These are phyloP conservation scores for Tephrocybe sp. DNA, from an alignment of 768 basidiomycete species.

Conservation along the genomic window DNA sequence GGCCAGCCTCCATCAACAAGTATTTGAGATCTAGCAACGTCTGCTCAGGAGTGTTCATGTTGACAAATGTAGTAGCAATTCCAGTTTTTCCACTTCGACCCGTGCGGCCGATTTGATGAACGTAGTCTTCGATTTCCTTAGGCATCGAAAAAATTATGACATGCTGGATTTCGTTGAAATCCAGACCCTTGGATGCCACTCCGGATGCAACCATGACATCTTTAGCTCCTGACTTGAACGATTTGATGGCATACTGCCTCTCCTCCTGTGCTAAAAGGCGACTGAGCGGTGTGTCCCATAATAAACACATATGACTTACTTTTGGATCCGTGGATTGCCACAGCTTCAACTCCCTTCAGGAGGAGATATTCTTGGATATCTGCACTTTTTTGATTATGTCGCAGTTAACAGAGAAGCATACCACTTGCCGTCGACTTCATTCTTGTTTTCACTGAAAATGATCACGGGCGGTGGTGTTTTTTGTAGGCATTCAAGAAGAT, in stretches of 20 bases:
- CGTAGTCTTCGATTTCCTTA: constrained; percentile 99
- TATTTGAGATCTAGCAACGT: constrained; percentile 97
- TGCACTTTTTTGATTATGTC: constrained; percentile 27
- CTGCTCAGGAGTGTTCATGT: constrained; percentile 96
- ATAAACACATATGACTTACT: constrained; percentile 45
- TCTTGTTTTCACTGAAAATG: constrained; percentile 98
- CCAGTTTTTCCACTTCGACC: constrained; percentile 98
- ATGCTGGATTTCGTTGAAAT: constrained; percentile 98
- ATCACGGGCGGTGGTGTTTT: constrained; percentile 98
- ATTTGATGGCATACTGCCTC: constrained; percentile 97
- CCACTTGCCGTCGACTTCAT: constrained; percentile 92
- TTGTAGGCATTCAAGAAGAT: constrained; percentile 93
- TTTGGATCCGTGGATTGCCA: constrained; percentile 98
- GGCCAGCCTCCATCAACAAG: constrained; percentile 92
- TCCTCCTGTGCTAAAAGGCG: constrained; percentile 82
- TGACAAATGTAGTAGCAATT: constrained; percentile 98
- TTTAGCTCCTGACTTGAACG: constrained; percentile 95
- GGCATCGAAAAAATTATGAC: constrained; percentile 99
- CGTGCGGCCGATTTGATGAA: constrained; percentile 98
- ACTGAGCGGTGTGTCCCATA: background rate
- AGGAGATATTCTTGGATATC: constrained; percentile 98
- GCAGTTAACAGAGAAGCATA: background rate
- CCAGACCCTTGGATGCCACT: constrained; percentile 96
- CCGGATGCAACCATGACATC: constrained; percentile 99
- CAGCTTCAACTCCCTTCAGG: constrained; percentile 96